Evolutionary conservation across 192 early-diverging fungal genomes (phyloP).

Genomic region (Coemansia sp.): DNA sequence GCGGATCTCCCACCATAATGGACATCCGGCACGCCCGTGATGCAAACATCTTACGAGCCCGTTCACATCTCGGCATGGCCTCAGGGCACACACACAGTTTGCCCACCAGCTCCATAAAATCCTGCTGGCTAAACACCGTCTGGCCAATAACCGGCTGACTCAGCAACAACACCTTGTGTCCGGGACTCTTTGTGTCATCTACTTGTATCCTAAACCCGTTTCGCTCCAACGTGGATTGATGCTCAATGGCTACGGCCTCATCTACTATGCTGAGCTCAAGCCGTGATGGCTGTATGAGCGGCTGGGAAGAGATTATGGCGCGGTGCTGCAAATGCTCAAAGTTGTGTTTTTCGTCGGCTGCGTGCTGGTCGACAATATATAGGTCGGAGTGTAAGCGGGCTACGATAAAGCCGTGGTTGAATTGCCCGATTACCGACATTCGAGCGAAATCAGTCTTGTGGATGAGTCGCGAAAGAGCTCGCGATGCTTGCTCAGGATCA

Average conservation of each 20-base stretch:
- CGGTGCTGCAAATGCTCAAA: conserved; percentile 79
- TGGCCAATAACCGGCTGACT: conserved; percentile 76
- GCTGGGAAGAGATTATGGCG: conserved; percentile 64
- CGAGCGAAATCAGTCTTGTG: conserved; percentile 74
- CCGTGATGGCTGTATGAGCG: conserved; percentile 67
- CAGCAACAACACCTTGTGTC: conserved; percentile 61
- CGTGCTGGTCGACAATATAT: conserved; percentile 98
- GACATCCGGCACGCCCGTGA: conserved; percentile 88
- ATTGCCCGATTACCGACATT: conserved; percentile 92
- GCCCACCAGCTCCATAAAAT: conserved; percentile 42
- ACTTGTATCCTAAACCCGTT: conserved; percentile 83
- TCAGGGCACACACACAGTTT: conserved; percentile 51
- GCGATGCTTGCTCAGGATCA: conserved; percentile 18
- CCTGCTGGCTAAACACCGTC: conserved; percentile 68
- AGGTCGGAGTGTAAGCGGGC: conserved; percentile 64
- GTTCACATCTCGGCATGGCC: conserved; percentile 65
- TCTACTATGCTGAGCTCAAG: conserved; percentile 76
- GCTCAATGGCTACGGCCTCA: conserved; percentile 76
- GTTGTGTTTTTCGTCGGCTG: conserved; percentile 96
- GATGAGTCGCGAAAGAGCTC: conserved; percentile 56
- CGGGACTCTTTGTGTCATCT: conserved; percentile 59
- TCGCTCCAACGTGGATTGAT: conserved; percentile 63
- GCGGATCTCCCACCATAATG: conserved; percentile 87
- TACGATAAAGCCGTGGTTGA: conserved; percentile 96
- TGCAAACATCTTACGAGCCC: conserved; percentile 75